Base-by-base conservation (phyloP, 2,329 filamentous ascomycete genomes). In the Clonostachys rosea region DNA sequence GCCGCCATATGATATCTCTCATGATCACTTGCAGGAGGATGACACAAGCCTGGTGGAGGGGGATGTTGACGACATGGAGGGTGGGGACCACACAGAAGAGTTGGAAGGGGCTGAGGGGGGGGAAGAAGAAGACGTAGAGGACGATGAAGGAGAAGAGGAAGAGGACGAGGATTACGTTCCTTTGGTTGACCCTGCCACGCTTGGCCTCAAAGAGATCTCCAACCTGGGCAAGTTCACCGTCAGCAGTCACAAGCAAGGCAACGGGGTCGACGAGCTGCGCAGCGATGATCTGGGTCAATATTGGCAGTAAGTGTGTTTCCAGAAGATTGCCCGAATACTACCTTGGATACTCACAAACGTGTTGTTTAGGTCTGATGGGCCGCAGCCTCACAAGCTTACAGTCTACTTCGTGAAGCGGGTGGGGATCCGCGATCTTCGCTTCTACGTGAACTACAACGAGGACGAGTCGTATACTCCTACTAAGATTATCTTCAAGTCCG, bases 401-500 rank as follows among this genome's bases (percentile, higher is more conserved):
- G 87, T 94, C 39, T 89, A 94, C 66, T 94, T 94, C 65, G 84
- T 90, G 67, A 90, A 91, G 57, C 79, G 88, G 8, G 89, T 91
- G 40, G 84, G 84, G 49, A 90, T 94, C 51, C 83, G 85, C 6
- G 82, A 84, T 30, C 83, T 94, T 45, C 79, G 88, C n/a, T 82
- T 94, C 57, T 91, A 87, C 56, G 84, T 99, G 41, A 91, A 99
- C 69, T 96, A 95, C 65, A 84, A 86, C 52, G 82, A 89, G 46
- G 94, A 99, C 66, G 94, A 99, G 68, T 94, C 88, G 40, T 99
- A 99, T 65, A 99, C 94, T 4, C 94, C 94, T 0, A 97, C 91
- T 2, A 89, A 91, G 58, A 95, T 99, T 59, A 74, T 87, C 42
- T 91, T 97, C 61, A 82, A 87, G 36, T 92, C 91, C 0, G 94